A percentile compares a stretch with the other conserved stretches of the same genome.
These are phyloP conservation scores for Penicillium sp. DNA, from an alignment of 2,329 filamentous ascomycete species.

Conservation along the genomic window DNA sequence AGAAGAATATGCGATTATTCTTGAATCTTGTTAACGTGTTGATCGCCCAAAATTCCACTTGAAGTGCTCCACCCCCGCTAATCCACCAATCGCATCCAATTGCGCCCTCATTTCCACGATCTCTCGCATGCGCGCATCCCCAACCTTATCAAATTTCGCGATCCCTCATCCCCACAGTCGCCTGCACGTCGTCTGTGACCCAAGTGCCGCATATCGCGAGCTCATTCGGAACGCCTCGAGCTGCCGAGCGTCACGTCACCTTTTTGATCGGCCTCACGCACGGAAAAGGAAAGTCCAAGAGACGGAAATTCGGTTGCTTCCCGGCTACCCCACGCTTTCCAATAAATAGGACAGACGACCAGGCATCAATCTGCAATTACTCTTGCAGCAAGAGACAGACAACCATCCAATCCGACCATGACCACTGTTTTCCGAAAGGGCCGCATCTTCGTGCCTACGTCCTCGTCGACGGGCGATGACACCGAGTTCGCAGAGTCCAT, in stretches of 20 bases:
- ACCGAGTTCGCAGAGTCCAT: conserved; percentile 38
- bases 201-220: not conserved
- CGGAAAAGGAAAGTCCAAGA: conserved; percentile 17
- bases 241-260: too few relatives aligned
- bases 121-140: too few relatives aligned
- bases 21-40: too few relatives aligned
- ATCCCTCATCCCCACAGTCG: too few relatives aligned
- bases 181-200: too few relatives aligned
- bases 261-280: not conserved
- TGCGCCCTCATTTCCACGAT: conserved; percentile 7
- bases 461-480: conserved; percentile 1
- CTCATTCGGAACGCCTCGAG: too few relatives aligned
- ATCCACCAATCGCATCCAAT: conserved; percentile 21
- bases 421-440: conserved; percentile 36
- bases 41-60: too few relatives aligned
- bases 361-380: too few relatives aligned
- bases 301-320: not conserved
- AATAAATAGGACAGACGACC: conserved; percentile 10
- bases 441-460: conserved; percentile 33
- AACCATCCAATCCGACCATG: conserved; percentile 16
- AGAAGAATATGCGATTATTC: too few relatives aligned
- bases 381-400: not conserved
- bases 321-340: conserved; percentile 7
- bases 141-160: too few relatives aligned
- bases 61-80: not conserved